phyloP scores from a whole-genome alignment of 2,329 filamentous ascomycete species.

The Beauveria sp. region DNA sequence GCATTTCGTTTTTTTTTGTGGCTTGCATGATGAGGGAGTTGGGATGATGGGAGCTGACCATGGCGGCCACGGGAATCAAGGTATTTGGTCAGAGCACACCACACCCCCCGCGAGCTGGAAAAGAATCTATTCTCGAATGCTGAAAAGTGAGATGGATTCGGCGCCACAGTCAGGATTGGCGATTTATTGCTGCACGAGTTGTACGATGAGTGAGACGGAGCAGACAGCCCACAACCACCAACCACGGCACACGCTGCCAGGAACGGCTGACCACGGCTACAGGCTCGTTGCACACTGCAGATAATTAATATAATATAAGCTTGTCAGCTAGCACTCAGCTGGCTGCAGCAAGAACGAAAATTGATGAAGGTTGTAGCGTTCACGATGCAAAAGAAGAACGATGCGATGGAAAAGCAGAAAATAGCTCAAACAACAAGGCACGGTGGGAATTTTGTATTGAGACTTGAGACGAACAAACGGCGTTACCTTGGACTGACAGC shows the following conservation, averaged over 20 bases:
- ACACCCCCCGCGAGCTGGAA: not conserved
- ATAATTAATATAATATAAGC: conserved; percentile 2
- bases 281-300: not conserved
- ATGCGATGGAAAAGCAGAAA: not conserved
- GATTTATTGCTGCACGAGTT: not conserved
- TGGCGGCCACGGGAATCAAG: not conserved
- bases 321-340: conserved; percentile 4
- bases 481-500: not conserved
- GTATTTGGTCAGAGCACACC: not conserved
- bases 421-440: too few relatives aligned
- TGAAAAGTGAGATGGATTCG: not conserved
- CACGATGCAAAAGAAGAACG: not conserved
- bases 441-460: not conserved
- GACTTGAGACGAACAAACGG: not conserved
- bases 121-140: not conserved
- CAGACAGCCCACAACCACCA: not conserved
- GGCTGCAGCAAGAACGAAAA: not conserved
- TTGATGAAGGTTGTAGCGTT: too few relatives aligned
- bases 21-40: not conserved
- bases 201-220: not conserved
- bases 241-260: not conserved
- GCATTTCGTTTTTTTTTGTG: not conserved
- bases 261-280: not conserved
- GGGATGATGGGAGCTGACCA: not conserved
- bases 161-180: not conserved